Percentiles rank a stretch among this genome's conserved stretches.
phyloP scores from a whole-genome alignment of 1,284 basidiomycete species.

The Ceratobasidium sp. region DNA sequence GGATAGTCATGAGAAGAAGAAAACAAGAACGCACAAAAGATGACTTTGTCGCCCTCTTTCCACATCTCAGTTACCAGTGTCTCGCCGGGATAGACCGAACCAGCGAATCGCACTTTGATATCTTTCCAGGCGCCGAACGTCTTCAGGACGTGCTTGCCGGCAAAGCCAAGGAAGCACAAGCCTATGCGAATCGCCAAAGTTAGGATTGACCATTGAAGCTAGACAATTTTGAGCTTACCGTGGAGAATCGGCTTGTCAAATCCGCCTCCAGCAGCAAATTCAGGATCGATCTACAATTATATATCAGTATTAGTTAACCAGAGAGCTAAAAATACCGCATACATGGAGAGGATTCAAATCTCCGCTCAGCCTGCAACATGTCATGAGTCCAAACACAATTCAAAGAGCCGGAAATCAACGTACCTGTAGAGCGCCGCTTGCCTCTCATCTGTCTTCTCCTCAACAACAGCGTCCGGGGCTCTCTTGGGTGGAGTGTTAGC shows the following conservation, averaged over 20 bases:
- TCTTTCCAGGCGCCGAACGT: conserved; percentile 87
- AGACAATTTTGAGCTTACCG: conserved; percentile 49
- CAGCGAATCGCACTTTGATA: conserved; percentile 96
- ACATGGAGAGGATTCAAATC: conserved; percentile 93
- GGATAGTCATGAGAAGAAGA: conserved; percentile 10
- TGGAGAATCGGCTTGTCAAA: conserved; percentile 90
- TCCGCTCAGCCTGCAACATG: conserved; percentile 77
- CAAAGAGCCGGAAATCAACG: too few species aligned
- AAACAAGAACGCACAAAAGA: conserved; percentile 74
- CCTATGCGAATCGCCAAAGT: conserved; percentile 54
- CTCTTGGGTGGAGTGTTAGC: conserved; percentile 84
- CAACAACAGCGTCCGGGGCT: conserved; percentile 81
- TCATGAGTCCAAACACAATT: too few species aligned
- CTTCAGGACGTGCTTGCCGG: conserved; percentile 93
- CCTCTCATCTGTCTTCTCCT: conserved; percentile 82
- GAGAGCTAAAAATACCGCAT: conserved; percentile 47
- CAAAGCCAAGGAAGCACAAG: conserved; percentile 92
- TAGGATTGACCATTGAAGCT: conserved; percentile 6
- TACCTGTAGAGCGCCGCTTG: conserved; percentile 91
- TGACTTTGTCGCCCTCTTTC: conserved; percentile 92
- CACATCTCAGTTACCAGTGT: conserved; percentile 96
- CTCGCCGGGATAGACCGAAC: conserved; percentile 95
- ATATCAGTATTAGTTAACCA: not conserved
- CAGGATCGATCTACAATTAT: conserved; percentile 76
- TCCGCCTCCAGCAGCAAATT: conserved; percentile 93